Conservation (phyloP, 164 flowering plant species). For the Santalum album region DNA sequence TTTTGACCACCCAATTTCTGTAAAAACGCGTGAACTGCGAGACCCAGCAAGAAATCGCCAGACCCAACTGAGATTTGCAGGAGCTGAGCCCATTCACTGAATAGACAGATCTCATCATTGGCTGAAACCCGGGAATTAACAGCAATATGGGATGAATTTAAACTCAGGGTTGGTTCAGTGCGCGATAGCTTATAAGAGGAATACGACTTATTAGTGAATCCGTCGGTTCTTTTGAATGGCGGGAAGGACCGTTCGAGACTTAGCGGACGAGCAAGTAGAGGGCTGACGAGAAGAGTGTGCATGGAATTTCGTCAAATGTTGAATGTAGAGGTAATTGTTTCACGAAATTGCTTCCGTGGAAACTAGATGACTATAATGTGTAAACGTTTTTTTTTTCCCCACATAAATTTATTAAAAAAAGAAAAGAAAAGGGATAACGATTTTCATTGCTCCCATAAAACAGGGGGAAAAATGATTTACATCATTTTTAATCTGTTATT, state of each 20-base stretch:
- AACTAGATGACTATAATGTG: no score
- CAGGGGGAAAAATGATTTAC: no score
- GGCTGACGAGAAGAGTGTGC: background rate
- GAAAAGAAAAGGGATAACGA: no score
- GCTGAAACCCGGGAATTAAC: constrained; percentile 6
- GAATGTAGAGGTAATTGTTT: no score
- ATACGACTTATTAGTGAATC: background rate
- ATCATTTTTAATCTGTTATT: no score
- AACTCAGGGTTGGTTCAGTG: constrained; percentile 2
- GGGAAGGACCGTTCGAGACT: constrained; percentile 2
- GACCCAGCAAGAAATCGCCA: constrained; percentile 16
- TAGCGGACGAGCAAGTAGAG: constrained; percentile 1
- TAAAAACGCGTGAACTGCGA: constrained; percentile 25
- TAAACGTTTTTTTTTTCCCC: no score
- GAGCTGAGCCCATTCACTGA: constrained; percentile 24
- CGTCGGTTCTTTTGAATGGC: background rate
- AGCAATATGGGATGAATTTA: constrained; percentile 1
- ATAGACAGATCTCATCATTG: constrained; percentile 5
- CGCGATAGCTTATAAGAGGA: background rate
- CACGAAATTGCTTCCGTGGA: no score
- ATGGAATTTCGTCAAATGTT: background rate
- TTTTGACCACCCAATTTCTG: constrained; percentile 17
- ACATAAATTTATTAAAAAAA: no score
- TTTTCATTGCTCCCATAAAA: no score
- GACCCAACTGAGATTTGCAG: constrained; percentile 23